Conservation (phyloP, 345 rosid species). For the Triadica sebifera region DNA sequence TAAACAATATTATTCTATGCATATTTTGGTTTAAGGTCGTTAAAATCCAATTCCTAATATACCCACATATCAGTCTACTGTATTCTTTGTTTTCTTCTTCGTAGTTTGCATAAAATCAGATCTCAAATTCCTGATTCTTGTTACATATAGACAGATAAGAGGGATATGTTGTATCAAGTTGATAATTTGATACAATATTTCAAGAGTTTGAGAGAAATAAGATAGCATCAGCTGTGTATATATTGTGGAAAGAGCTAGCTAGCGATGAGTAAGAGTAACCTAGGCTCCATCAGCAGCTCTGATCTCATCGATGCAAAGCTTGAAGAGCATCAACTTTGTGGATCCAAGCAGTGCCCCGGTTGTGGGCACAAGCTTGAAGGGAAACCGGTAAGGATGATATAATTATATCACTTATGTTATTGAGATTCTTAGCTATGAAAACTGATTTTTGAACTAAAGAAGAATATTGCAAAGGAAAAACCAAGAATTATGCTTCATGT, state of each 20-base stretch:
- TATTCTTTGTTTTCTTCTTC: neutral
- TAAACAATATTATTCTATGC: neutral
- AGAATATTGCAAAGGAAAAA: constrained; percentile 36
- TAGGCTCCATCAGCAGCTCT: constrained; percentile 58
- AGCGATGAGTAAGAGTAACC: constrained; percentile 50
- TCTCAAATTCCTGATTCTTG: constrained; percentile 22
- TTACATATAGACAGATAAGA: constrained; percentile 24
- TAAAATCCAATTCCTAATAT: neutral
- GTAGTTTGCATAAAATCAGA: constrained; percentile 10
- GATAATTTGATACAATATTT: constrained; percentile 26
- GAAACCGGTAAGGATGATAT: constrained; percentile 61
- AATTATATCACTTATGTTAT: neutral
- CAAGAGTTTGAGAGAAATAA: constrained; percentile 29
- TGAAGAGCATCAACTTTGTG: constrained; percentile 84
- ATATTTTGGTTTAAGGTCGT: constrained; percentile 3
- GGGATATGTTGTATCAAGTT: constrained; percentile 36
- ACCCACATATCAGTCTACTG: neutral
- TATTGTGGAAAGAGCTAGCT: neutral
- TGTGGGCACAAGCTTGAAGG: constrained; percentile 95
- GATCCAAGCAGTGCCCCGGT: constrained; percentile 88
- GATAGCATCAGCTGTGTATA: constrained; percentile 24
- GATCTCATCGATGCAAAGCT: constrained; percentile 94
- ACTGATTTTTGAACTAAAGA: constrained; percentile 14
- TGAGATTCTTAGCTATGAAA: constrained; percentile 28
- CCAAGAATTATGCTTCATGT: constrained; percentile 44